These are phyloP conservation scores for Azolla pinnata DNA, from an alignment of 75 land plant genomes.

Conservation along the genomic window DNA sequence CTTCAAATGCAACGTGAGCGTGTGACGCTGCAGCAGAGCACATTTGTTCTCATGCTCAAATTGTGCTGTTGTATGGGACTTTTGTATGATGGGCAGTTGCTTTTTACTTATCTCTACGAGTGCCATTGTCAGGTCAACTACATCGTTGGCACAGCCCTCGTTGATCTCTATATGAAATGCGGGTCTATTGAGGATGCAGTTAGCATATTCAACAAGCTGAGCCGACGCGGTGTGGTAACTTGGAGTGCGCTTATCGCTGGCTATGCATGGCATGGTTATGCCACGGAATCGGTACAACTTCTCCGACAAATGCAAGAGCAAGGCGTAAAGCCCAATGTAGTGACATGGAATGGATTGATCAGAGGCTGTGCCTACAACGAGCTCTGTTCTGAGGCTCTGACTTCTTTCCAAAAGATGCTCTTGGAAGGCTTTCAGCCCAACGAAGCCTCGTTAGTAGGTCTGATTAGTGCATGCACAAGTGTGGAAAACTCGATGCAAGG, in stretches of 20 bases:
- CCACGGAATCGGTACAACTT: slow-evolving; percentile 10
- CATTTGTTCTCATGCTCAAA: slow-evolving; percentile 20
- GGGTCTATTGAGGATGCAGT: slow-evolving; percentile 8
- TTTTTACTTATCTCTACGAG: slow-evolving; percentile 17
- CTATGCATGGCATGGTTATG: slow-evolving; percentile 19
- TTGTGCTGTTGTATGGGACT: slow-evolving; percentile 10
- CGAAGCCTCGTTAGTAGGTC: slow-evolving; percentile 6
- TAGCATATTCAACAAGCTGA: slow-evolving; percentile 12
- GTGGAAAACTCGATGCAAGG: background rate
- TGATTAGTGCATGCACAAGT: slow-evolving; percentile 9
- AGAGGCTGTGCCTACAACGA: background rate
- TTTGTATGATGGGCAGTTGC: slow-evolving; percentile 8
- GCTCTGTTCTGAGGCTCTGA: background rate
- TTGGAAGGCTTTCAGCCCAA: background rate
- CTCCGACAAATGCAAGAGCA: slow-evolving; percentile 21
- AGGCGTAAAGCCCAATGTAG: slow-evolving; percentile 20
- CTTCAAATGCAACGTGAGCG: slow-evolving; percentile 16
- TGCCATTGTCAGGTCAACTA: background rate
- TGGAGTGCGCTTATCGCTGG: slow-evolving; percentile 27
- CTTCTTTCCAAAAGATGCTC: background rate
- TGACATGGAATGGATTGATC: slow-evolving; percentile 18
- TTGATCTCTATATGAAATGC: slow-evolving; percentile 21
- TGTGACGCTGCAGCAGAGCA: slow-evolving; percentile 9
- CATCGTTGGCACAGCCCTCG: slow-evolving; percentile 16
- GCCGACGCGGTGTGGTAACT: slow-evolving; percentile 11